These are phyloP conservation scores for Suillus fuscotomentosus DNA, from an alignment of 768 basidiomycete species.

Conservation along the genomic window DNA sequence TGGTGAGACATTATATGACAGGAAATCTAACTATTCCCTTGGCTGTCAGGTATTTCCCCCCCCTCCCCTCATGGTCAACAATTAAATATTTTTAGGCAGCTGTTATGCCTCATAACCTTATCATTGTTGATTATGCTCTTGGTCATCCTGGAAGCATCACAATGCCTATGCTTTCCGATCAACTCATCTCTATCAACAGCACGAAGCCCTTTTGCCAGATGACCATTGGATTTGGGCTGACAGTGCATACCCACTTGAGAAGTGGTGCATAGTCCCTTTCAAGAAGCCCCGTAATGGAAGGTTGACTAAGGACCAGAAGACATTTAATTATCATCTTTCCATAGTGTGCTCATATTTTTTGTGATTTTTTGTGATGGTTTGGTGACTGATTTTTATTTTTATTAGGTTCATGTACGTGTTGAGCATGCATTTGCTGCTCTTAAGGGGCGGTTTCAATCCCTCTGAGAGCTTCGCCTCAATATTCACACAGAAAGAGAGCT, in stretches of 20 bases:
- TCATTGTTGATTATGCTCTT: conserved; percentile 9
- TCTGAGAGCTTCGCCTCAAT: background rate
- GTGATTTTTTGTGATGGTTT: no score
- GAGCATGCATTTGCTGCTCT: background rate
- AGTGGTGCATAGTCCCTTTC: no score
- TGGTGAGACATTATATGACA: conserved; percentile 16
- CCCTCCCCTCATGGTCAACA: background rate
- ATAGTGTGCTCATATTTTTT: no score
- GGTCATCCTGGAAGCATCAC: conserved; percentile 9
- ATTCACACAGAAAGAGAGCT: background rate
- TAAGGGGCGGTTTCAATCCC: conserved; percentile 3
- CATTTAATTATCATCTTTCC: no score
- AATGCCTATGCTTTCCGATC: conserved; percentile 9
- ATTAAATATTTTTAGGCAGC: background rate
- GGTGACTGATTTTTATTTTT: no score
- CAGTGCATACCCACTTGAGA: no score
- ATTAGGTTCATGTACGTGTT: no score
- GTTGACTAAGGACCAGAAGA: no score
- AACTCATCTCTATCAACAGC: background rate
- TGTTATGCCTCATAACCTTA: conserved; percentile 8
- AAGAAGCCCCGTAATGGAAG: no score
- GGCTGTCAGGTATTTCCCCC: conserved; percentile 18
- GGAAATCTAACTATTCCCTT: conserved; percentile 18
- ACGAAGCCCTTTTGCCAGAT: background rate
- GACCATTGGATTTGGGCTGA: background rate